phyloP scores from a whole-genome alignment of 441 rosid genomes.

The Oxalis stricta region DNA sequence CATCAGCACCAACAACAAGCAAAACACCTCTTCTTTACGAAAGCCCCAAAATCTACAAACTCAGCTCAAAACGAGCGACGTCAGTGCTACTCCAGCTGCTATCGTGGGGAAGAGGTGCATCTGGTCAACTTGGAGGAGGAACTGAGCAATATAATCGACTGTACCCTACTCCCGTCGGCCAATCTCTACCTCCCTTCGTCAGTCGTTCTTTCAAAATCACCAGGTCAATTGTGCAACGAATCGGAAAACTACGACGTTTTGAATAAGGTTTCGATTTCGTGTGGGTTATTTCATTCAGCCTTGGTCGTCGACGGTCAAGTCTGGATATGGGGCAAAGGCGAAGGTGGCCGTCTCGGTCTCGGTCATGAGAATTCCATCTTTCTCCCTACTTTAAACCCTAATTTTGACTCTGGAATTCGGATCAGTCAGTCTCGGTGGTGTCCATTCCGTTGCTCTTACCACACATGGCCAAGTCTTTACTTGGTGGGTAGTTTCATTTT shows the following conservation, averaged over 20 bases:
- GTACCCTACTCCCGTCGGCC: slow-evolving; percentile 58
- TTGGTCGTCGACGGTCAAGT: slow-evolving; percentile 42
- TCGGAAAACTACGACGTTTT: background rate
- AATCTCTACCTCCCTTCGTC: slow-evolving; percentile 35
- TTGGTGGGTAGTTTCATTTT: slow-evolving; percentile 35
- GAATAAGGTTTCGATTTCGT: slow-evolving; percentile 39
- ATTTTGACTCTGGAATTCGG: slow-evolving; percentile 20
- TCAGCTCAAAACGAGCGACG: slow-evolving; percentile 9
- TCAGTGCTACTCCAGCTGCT: slow-evolving; percentile 37
- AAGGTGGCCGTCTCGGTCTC: slow-evolving; percentile 78
- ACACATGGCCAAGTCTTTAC: slow-evolving; percentile 56
- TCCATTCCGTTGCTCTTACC: slow-evolving; percentile 45
- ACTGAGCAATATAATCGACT: slow-evolving; percentile 55
- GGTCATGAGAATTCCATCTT: slow-evolving; percentile 71
- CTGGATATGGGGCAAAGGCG: slow-evolving; percentile 94
- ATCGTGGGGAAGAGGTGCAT: slow-evolving; percentile 90
- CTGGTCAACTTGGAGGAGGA: slow-evolving; percentile 91
- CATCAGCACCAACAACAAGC: slow-evolving; percentile 12
- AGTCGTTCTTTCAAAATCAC: slow-evolving; percentile 33
- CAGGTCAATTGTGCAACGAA: slow-evolving; percentile 30
- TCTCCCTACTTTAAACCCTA: slow-evolving; percentile 54
- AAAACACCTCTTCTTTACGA: slow-evolving; percentile 38
- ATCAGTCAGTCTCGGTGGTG: too few species aligned
- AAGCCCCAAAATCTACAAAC: slow-evolving; percentile 21
- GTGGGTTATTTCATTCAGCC: slow-evolving; percentile 80